Base-by-base conservation (phyloP, 2,329 filamentous ascomycete species). In the Kalmusia sp. region DNA sequence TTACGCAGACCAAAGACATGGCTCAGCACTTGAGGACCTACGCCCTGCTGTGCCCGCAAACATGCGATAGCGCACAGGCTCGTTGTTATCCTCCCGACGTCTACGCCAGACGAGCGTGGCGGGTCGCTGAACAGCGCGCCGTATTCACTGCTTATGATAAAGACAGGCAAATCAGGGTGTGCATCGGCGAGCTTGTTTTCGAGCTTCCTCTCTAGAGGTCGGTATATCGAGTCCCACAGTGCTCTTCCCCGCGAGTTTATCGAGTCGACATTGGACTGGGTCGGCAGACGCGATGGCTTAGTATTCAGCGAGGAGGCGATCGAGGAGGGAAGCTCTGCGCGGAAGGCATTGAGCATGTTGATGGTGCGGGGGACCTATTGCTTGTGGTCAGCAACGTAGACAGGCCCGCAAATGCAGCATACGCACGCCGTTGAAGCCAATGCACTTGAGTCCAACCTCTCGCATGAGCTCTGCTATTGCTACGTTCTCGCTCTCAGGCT, bases 1-100 rank as follows among this genome's bases (percentile, higher is more conserved):
- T 95, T 95, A 53, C 89, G 76, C 74, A 96, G 69, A 0, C 91
- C 91, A 76, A 92, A 93, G 0, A 95, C 81, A 74, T 96, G 91
- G 61, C 87, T 91, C 15, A 89, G 76, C 11, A 96, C 90, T 79
- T 95, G 91, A 1, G 91, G 91, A 0, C 87, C 91, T 0, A 95
- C 91, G 0, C 91, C 91, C 8, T 88, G 90, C 79, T 95, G 91
- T 38, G 91, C 84, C 3, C 91, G 77, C 70, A 96, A 71, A 65
- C 90, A 92, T 4, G 90, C 81, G 25, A 96, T 82, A 0, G 89
- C 91, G 4, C 92, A 81, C 11, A 95, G 73, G 49, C 85, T 89
- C 0, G 91, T 95, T 57, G 92, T 75, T 0, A 90, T 82, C 1
- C 91, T 76, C 0, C 91, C 91, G 0, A 90, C 83, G 15, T 80